Base-by-base conservation (phyloP, 2,329 filamentous ascomycete species). In the Colletotrichum gloeosporioides region DNA sequence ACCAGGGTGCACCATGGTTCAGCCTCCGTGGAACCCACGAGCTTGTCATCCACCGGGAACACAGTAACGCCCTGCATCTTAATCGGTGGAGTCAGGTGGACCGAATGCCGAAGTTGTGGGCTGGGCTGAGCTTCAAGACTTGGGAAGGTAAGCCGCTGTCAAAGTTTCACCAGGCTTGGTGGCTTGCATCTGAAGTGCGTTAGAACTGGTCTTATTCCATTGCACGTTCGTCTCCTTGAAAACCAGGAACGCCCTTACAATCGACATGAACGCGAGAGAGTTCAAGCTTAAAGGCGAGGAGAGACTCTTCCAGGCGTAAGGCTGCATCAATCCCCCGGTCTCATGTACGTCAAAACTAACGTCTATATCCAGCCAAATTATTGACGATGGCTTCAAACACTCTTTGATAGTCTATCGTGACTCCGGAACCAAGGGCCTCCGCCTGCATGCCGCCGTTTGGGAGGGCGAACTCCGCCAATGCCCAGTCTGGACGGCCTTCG, bases 401-500 rank as follows among this genome's bases (percentile, higher is more conserved):
- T 87, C 84, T 3, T 85, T 93, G 6, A 87, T 88, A 16, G 88
- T 93, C 2, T 90, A 89, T 72, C 83, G 89, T 76, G 91, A 93
- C 78, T 67, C 78, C 2, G 82, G 86, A 29, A 90, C 88, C 2
- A 82, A 84, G 12, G 88, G 88, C 3, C 73, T 90, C 4, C 88
- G 92, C 15, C 87, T 93, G 1, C 90, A 92, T 64, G 89, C 90
- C 15, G 86, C 89, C 2, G 87, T 91, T 0, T 88, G 87, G 85
- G 87, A 89, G n/a, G 91, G 90, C 3, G 87, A 89, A 68, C 80
- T 92, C 66, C 85, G 84, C 34, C 85, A 85, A 67, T 92, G 90
- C 78, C 92, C 91, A 2, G 87, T 93, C 10, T 93, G 92, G 92
- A 93, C 91, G 4, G 91, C 91, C 4, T 93, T 93, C 79, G 84